phyloP scores from a whole-genome alignment of 257 asterid species.

The Thymus mandschuricus region DNA sequence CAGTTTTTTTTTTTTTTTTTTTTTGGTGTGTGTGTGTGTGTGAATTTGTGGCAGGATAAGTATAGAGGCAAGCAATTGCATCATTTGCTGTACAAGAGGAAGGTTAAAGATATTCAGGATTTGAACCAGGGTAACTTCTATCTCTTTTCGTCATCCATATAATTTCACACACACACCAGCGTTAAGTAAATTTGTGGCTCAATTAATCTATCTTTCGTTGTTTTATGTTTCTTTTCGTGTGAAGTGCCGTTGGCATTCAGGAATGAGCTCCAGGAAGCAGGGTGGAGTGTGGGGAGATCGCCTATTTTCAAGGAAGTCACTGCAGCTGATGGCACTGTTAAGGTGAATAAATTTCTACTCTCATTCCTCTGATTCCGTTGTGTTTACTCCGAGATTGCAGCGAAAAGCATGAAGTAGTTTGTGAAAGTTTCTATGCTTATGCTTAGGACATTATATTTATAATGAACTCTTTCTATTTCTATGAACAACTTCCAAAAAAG shows the following conservation, averaged over 20 bases:
- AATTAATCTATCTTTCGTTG: slow-evolving; percentile 5
- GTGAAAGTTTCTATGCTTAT: slow-evolving; percentile 1
- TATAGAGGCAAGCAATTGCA: slow-evolving; percentile 93
- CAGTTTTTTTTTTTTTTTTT: not conserved
- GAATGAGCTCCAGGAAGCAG: slow-evolving; percentile 74
- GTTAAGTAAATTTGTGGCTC: slow-evolving; percentile 5
- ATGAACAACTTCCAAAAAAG: not conserved
- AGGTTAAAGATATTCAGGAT: slow-evolving; percentile 73
- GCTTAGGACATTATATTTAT: not conserved
- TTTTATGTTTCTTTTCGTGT: not conserved
- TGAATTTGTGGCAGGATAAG: slow-evolving; percentile 53
- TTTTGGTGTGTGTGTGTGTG: not conserved
- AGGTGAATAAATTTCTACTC: slow-evolving; percentile 51
- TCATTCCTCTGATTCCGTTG: slow-evolving; percentile 16
- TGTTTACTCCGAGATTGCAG: not conserved
- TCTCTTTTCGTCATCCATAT: not conserved
- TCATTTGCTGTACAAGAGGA: slow-evolving; percentile 82
- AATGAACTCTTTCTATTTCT: slow-evolving; percentile 6
- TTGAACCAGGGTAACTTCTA: slow-evolving; percentile 55
- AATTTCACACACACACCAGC: too few species aligned
- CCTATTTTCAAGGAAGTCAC: slow-evolving; percentile 64
- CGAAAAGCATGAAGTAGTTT: not conserved
- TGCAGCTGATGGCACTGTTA: slow-evolving; percentile 90
- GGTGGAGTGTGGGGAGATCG: slow-evolving; percentile 89
- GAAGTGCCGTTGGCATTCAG: slow-evolving; percentile 91